Evolutionary conservation across 1,139 yeast genomes (phyloP).

Genomic region (Groenewaldozyma auringiensis): DNA sequence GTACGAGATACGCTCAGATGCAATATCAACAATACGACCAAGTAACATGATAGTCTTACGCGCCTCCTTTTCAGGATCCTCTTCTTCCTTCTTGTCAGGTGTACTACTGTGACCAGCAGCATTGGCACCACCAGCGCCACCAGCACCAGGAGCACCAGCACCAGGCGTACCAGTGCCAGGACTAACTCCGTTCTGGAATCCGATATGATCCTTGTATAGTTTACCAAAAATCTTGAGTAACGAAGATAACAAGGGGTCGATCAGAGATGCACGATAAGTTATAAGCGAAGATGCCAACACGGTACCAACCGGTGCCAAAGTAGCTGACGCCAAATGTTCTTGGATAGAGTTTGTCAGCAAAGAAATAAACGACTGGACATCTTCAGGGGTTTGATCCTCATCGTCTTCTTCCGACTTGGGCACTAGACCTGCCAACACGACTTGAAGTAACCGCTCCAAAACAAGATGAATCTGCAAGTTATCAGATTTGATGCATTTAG

Average conservation of each 20-base stretch:
- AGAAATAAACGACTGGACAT: constrained; percentile 52
- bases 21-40: constrained; percentile 67
- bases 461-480: constrained; percentile 38
- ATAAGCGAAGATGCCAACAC: constrained; percentile 79
- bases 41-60: constrained; percentile 69
- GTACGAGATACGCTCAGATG: constrained; percentile 71
- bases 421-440: constrained; percentile 41
- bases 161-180: constrained; percentile 9
- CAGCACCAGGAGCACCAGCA: constrained; percentile 10
- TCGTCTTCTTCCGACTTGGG: constrained; percentile 33
- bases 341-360: constrained; percentile 61
- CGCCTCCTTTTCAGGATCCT: constrained; percentile 53
- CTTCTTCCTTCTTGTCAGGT: background rate
- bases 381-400: constrained; percentile 48
- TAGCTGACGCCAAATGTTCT: constrained; percentile 74
- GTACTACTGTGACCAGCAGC: constrained; percentile 1
- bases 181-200: constrained; percentile 14
- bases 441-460: constrained; percentile 62
- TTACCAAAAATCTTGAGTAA: constrained; percentile 84
- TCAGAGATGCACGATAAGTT: constrained; percentile 59
- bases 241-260: constrained; percentile 67
- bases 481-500: constrained; percentile 75
- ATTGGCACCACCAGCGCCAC: constrained; percentile 11
- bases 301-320: constrained; percentile 88
- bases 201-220: constrained; percentile 77